Evolutionary conservation across 352 stramenopile species (phyloP), one percentile per base, ranked within the genome.

Genomic region (Pythium rishiriense): DNA sequence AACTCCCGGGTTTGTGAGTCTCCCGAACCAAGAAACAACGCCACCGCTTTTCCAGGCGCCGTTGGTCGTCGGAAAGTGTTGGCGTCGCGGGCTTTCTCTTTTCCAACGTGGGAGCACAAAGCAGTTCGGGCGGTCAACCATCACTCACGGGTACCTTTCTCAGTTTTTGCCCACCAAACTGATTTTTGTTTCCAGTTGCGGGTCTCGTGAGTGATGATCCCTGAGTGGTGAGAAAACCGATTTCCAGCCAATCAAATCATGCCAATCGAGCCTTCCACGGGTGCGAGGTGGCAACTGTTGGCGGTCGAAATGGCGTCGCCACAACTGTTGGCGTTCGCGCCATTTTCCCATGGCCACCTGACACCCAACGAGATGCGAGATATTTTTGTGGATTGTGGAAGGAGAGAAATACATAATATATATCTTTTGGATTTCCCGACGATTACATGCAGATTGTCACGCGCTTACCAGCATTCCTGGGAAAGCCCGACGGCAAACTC

Each of bases 91-190:
- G 33, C 33, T 46, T 22, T 22, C n/a, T 46, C 26, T 29, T n/a
- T 17, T 35, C n/a, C 31, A 24, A 35, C 26, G 4, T n/a, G 8
- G 25, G 47, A 14, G 33, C 2, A 39, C 33, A 39, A 14, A 39
- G 33, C 10, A 24, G 21, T 22, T 11, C 25, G 59, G 12, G n/a
- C 17, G 25, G 42, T 21, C 15, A 42, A 60, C 58, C 60, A 60
- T 64, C 68, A 69, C 54, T 69, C 62, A 69, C 47, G 62, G 62
- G 33, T 15, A 43, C 62, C 22, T 45, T 55, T 53, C 56, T 60
- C 26, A 39, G 31, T 47, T 58, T 41, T 1, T 9, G 17, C 3
- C 42, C 7, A n/a, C 10, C 29, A 45, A 49, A 22, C 47, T 64
- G 45, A 47, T 46, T 48, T 53, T 25, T n/a, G 39, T n/a, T 19